Evolutionary conservation across 148 eudicot species (phyloP).

Genomic region (Fagopyrum tataricum): DNA sequence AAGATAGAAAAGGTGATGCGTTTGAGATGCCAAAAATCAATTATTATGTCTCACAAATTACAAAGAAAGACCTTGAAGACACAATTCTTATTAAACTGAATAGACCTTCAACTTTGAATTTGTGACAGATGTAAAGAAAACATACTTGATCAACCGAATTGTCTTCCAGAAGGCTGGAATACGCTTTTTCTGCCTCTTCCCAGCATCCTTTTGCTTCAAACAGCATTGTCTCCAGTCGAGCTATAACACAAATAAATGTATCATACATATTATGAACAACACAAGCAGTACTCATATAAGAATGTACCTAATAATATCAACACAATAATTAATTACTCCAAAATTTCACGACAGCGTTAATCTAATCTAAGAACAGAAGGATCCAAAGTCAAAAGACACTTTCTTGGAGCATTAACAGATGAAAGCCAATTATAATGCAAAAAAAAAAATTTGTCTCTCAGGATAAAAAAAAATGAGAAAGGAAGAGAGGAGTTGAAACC

Average conservation of each 20-base stretch:
- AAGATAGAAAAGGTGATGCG: no score
- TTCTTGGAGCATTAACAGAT: background rate
- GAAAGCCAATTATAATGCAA: background rate
- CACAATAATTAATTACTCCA: background rate
- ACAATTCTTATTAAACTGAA: no score
- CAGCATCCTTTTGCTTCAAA: slow-evolving; percentile 88
- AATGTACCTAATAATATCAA: background rate
- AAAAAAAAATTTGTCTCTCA: background rate
- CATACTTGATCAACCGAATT: no score
- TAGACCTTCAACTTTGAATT: no score
- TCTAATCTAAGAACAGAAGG: background rate
- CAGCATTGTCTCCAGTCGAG: slow-evolving; percentile 75
- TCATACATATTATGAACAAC: background rate
- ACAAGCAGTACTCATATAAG: slow-evolving; percentile 4
- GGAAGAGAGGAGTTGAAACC: background rate
- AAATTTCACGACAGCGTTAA: background rate
- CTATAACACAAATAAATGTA: slow-evolving; percentile 33
- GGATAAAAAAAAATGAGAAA: background rate
- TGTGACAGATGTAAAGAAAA: no score
- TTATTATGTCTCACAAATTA: no score
- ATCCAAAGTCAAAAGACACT: background rate
- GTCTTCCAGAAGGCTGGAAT: no score
- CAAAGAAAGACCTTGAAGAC: no score
- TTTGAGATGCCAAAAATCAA: no score
- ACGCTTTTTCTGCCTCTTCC: slow-evolving; percentile 97